Base-by-base conservation (phyloP, 2,329 filamentous ascomycete genomes). In the Pyricularia sp. region DNA sequence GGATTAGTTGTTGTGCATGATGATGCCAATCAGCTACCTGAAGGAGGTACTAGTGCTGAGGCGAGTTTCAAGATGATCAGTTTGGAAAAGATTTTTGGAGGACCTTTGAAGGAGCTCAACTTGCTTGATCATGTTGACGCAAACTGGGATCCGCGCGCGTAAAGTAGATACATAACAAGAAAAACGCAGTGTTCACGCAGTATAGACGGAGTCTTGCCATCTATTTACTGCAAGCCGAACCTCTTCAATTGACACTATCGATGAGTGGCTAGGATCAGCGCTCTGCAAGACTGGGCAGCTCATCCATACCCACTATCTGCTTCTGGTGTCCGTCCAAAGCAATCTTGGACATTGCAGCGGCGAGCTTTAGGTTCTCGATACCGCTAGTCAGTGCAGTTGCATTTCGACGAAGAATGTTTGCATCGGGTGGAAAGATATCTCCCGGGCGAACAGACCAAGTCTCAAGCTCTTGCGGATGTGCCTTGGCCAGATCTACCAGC, bases 1-100 rank as follows among this genome's bases (percentile, higher is more conserved):
- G 81, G 82, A 0, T 60, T 84, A 28, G 68, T 84, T 2, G 80
- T 83, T 4, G 77, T 79, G 13, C 81, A 83, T 65, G 81, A 84
- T 67, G 82, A 84, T 70, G 78, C 78, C 2, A 84, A 84, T 65
- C 76, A 83, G 71, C 70, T 81, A 8, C 72, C 76, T 0, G 76
- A 70, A 6, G 80, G 80, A 0, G 75, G 76, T 3, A 81, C 78
- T 0, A 80, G 76, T 26, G 72, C 73, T 0, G 73, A 79, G 66
- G 79, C 81, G 0, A 82, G 78, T 66, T 83, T 82, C 68, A 84
- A 84, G 72, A 64, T 83, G 19, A 72, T 81, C 3, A 76, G 74
- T 60, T 67, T 81, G 49, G 74, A 74, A 60, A 75, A 76, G 65
- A 71, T 81, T 1, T 69, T 80, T 6, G 74, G 74, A 0, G 70